A percentile compares a stretch with the other conserved stretches of the same genome.
Conservation (phyloP, 495 filamentous ascomycete species). For the Rusavskia elegans region DNA sequence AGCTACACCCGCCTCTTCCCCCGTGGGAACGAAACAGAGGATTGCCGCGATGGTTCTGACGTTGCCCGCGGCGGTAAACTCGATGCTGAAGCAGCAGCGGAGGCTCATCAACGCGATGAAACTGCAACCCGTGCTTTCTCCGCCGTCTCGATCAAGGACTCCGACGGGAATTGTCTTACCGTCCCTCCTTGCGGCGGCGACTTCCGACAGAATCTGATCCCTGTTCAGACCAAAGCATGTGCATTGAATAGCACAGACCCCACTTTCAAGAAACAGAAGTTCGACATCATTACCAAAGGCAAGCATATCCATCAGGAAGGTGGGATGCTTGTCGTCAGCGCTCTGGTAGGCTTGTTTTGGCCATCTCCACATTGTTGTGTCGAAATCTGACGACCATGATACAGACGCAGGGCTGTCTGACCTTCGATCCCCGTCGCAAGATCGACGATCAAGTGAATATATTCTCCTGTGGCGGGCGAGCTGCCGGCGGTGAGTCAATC, state of each 20-base stretch:
- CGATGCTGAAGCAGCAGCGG: slow-evolving; percentile 29
- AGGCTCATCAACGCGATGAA: slow-evolving; percentile 32
- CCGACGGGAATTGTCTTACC: slow-evolving; percentile 34
- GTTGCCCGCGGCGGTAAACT: slow-evolving; percentile 9
- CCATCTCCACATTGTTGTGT: not conserved
- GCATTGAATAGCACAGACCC: slow-evolving; percentile 3
- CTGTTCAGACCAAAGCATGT: slow-evolving; percentile 32
- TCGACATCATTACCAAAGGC: slow-evolving; percentile 37
- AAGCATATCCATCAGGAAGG: slow-evolving; percentile 28
- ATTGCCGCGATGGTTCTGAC: not conserved
- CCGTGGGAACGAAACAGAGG: not conserved
- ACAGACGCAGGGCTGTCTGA: slow-evolving; percentile 38
- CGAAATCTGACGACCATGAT: not conserved
- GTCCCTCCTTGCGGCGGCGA: slow-evolving; percentile 38
- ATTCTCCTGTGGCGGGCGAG: slow-evolving; percentile 40
- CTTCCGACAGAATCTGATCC: slow-evolving; percentile 40
- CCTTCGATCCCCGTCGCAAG: slow-evolving; percentile 32
- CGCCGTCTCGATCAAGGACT: slow-evolving; percentile 30
- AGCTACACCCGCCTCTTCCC: not conserved
- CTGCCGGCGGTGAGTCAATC: slow-evolving; percentile 23
- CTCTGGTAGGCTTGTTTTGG: slow-evolving; percentile 19
- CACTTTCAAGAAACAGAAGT: slow-evolving; percentile 31
- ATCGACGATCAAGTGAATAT: slow-evolving; percentile 31
- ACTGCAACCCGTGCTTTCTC: slow-evolving; percentile 33
- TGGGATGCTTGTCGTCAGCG: slow-evolving; percentile 34